Conservation (phyloP, 208 protist genomes). For the Leishmania mexicana region DNA sequence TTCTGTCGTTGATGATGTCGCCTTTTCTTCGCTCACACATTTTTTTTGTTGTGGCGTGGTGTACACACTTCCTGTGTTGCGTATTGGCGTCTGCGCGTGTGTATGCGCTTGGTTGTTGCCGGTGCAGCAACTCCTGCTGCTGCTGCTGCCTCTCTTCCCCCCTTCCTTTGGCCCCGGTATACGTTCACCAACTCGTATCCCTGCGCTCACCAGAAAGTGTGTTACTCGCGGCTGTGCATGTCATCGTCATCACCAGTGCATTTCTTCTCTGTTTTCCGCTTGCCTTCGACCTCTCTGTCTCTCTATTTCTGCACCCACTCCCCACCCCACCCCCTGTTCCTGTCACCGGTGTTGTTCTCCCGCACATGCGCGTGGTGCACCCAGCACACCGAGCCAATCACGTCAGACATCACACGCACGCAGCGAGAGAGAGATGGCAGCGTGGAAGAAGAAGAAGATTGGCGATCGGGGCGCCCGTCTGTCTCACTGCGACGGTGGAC, state of each 20-base stretch:
- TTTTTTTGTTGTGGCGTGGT: not conserved
- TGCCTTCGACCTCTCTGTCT: not conserved
- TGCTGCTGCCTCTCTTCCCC: not conserved
- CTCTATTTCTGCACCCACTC: not conserved
- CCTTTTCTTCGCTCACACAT: not conserved
- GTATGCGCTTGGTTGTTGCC: not conserved
- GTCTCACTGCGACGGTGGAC: not conserved
- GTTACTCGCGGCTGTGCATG: no score
- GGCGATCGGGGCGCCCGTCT: not conserved
- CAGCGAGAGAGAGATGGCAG: no score
- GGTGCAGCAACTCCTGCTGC: not conserved
- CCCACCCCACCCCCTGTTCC: not conserved
- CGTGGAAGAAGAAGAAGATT: not conserved
- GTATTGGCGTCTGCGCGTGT: constrained; percentile 1
- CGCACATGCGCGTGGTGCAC: no score
- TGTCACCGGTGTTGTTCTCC: no score
- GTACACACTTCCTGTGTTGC: not conserved
- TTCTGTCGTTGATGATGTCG: no score
- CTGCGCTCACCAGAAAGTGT: no score
- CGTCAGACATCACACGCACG: not conserved
- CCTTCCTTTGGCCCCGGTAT: no score
- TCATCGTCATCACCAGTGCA: no score
- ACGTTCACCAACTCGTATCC: no score
- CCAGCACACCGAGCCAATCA: not conserved
- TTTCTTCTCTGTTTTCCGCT: not conserved